Evolutionary conservation across 2,329 filamentous ascomycete species (phyloP), one percentile per base, ranked within the genome.

Genomic region (Botryotinia narcissicola): DNA sequence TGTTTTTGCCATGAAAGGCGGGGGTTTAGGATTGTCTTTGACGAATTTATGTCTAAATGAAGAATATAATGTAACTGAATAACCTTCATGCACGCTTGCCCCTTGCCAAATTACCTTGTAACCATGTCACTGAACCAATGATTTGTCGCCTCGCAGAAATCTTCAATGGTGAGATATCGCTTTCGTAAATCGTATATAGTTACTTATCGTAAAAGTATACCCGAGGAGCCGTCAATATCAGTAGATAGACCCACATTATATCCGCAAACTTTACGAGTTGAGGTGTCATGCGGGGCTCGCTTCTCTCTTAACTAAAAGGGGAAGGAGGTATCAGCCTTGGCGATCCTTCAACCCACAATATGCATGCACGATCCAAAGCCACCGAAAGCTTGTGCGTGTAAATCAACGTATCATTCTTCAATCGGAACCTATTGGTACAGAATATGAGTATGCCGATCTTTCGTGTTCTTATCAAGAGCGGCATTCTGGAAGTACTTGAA

Each of bases 381-480:
- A 67, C 18, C 0, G n/a, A 35, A 48, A 18, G 22, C 46, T 57
- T 44, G 4, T 59, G 29, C 48, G 51, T 59, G 25, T 69, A 54
- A 69, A 59, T 44, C 18, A 59, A 40, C 48, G 32, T 37, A 44
- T 59, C 51, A 35, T 69, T 37, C 67, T 59, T 57, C 6, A 22
- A 35, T 6, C 40, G 4, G 37, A 40, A 16, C 35, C 40, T 12
- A 40, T 64, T 35, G 40, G 42, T 35, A 46, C 29, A 46, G 42
- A 25, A 29, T 35, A 40, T 35, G 29, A 20, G 7, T 7, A 4
- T 32, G 44, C 14, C 40, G 32, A 40, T 51, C 44, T 29, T 54
- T 67, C 64, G 46, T 67, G 32, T 67, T 40, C 44, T 67, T 67
- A 51, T 67, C 64, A 51, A 40, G 29, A 42, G 37, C 14, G 37